Evolutionary conservation across 2,329 filamentous ascomycete genomes (phyloP), one percentile per base, ranked within the genome.

Genomic region (Hypoxylon rubiginosum): DNA sequence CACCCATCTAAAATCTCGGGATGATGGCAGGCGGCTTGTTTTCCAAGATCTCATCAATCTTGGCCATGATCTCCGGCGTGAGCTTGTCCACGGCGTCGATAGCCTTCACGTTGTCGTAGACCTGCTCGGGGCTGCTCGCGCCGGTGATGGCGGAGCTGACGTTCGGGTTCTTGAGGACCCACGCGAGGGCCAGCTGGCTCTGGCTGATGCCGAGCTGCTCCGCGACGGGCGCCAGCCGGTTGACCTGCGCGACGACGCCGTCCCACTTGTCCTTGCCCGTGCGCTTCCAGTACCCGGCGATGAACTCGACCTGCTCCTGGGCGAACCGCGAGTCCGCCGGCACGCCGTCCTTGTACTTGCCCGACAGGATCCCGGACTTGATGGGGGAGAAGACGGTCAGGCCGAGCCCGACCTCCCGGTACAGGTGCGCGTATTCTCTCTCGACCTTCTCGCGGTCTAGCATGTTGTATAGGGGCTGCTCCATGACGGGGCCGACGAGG

Each of bases 381-480:
- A 92, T 79, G 1, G 89, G 90, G 2, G 84, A 88, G 79, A 86
- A 91, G 63, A 86, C 85, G 11, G 89, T 91, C 41, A 91, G 79
- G 3, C 89, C 89, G 1, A 88, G 81, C 6, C 88, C 86, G 59
- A 84, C 80, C 64, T 89, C 83, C 45, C 85, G 81, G 78, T 89
- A 91, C 26, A 91, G 80, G 65, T 86, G 84, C 50, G 82, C 80
- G 74, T 84, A 91, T 72, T 91, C 88, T 54, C 80, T 80, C 79
- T 91, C 89, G n/a, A 91, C 87, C 73, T 86, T 86, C 68, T 87
- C 79, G 24, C 89, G 85, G 48, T 80, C 79, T 13, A 91, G 82
- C 78, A 91, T 85, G 79, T 89, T 91, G 80, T 91, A 91, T 54
- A 85, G 81, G 1, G 89, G 89, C 79, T 92, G 89, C 78, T 91